Evolutionary conservation across 805 yeast species (phyloP).

Genomic region (Cyberlindnera americana): DNA sequence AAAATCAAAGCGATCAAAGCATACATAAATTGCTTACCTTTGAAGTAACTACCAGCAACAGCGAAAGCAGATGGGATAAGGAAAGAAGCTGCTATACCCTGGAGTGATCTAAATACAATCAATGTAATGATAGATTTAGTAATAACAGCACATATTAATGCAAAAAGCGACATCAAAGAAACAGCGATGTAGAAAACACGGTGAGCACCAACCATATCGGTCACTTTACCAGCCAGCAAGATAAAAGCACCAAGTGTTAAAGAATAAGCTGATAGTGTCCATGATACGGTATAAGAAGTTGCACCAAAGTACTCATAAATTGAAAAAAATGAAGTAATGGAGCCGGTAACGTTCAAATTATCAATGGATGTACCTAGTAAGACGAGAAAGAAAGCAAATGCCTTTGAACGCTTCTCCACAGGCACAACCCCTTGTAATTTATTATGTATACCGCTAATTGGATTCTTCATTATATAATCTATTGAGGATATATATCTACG

Average conservation of each 20-base stretch:
- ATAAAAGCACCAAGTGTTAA: conserved; percentile 43
- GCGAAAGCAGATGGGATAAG: conserved; percentile 38
- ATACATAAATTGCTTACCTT: conserved; percentile 27
- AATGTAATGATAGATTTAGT: conserved; percentile 32
- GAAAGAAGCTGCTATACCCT: conserved; percentile 42
- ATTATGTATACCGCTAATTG: neutral
- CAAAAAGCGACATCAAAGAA: conserved; percentile 24
- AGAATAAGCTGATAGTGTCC: conserved; percentile 44
- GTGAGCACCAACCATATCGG: conserved; percentile 40
- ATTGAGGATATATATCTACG: no score
- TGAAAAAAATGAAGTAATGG: conserved; percentile 9
- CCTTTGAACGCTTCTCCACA: conserved; percentile 7
- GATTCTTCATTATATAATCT: neutral
- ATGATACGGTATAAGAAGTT: conserved; percentile 31
- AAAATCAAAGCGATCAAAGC: conserved; percentile 29
- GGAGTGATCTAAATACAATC: conserved; percentile 42
- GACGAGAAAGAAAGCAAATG: conserved; percentile 21
- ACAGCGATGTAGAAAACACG: conserved; percentile 29
- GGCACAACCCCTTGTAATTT: conserved; percentile 5
- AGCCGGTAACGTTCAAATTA: conserved; percentile 11
- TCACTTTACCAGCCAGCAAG: conserved; percentile 38
- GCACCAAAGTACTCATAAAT: conserved; percentile 8
- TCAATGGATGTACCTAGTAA: conserved; percentile 16
- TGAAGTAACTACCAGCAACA: conserved; percentile 30
- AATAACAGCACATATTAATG: conserved; percentile 36